Conservation (phyloP, 805 yeast genomes). For the Suhomyces pyralidae region DNA sequence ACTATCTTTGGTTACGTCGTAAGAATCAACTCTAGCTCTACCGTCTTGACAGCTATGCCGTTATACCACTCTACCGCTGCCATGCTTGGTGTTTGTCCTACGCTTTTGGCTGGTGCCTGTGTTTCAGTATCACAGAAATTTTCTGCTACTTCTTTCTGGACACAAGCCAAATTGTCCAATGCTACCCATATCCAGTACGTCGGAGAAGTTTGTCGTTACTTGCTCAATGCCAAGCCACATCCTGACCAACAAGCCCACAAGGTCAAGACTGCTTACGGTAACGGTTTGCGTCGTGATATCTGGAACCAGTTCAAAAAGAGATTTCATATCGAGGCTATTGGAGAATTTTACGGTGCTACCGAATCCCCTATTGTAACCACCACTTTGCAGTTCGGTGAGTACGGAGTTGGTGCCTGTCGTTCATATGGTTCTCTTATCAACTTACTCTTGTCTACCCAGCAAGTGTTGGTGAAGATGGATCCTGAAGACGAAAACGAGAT, state of each 20-base stretch:
- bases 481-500: conserved; percentile 72
- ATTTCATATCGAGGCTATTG: conserved; percentile 70
- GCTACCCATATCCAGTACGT: conserved; percentile 90
- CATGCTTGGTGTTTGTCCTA: conserved; percentile 75
- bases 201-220: conserved; percentile 90
- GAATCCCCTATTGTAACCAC: conserved; percentile 90
- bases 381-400: conserved; percentile 69
- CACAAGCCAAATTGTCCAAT: conserved; percentile 65
- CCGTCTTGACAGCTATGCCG: conserved; percentile 90
- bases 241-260: conserved; percentile 63
- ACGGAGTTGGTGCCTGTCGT: conserved; percentile 86
- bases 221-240: conserved; percentile 61
- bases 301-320: conserved; percentile 79
- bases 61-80: conserved; percentile 94
- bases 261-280: conserved; percentile 77
- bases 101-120: conserved; percentile 63
- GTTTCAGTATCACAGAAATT: conserved; percentile 78
- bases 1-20: conserved; percentile 66
- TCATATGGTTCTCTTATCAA: conserved; percentile 66
- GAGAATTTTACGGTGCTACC: conserved; percentile 92
- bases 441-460: conserved; percentile 49
- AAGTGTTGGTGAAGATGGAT: conserved; percentile 68
- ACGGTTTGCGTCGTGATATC: conserved; percentile 85
- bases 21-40: conserved; percentile 51
- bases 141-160: conserved; percentile 84